These are phyloP conservation scores for Asterophora lycoperdoides DNA, from an alignment of 768 basidiomycete species.

Conservation along the genomic window DNA sequence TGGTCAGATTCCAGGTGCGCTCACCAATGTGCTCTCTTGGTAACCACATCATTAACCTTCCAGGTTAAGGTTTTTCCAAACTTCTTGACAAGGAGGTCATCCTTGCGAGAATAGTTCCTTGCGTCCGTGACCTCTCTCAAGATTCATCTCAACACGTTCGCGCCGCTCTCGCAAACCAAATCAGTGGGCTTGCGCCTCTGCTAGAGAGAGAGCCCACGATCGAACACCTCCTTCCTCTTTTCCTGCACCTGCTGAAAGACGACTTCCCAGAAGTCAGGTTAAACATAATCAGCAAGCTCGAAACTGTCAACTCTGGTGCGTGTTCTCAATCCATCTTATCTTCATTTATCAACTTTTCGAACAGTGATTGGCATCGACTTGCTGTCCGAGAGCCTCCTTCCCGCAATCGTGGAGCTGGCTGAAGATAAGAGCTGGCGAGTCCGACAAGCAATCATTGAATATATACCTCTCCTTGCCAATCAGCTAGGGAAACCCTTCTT, in stretches of 20 bases:
- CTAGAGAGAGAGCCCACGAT: slow-evolving; percentile 92
- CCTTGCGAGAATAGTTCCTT: slow-evolving; percentile 88
- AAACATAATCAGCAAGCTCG: slow-evolving; percentile 98
- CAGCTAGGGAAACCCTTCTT: slow-evolving; percentile 97
- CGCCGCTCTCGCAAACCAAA: slow-evolving; percentile 92
- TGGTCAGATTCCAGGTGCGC: slow-evolving; percentile 90
- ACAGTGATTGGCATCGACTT: slow-evolving; percentile 97
- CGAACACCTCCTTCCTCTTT: slow-evolving; percentile 93
- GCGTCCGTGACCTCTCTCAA: slow-evolving; percentile 89
- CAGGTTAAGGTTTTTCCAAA: slow-evolving; percentile 81
- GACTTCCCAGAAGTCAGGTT: slow-evolving; percentile 97
- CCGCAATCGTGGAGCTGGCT: slow-evolving; percentile 95
- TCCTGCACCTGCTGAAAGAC: slow-evolving; percentile 94
- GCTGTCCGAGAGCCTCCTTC: slow-evolving; percentile 89
- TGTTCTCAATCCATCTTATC: slow-evolving; percentile 14
- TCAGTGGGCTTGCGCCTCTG: slow-evolving; percentile 92
- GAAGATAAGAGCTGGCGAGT: slow-evolving; percentile 99
- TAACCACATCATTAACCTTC: slow-evolving; percentile 3
- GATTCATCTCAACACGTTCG: slow-evolving; percentile 97
- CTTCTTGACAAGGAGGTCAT: slow-evolving; percentile 92
- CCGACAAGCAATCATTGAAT: slow-evolving; percentile 98
- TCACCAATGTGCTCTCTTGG: not conserved
- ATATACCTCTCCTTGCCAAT: slow-evolving; percentile 97
- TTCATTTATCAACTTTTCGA: slow-evolving; percentile 12
- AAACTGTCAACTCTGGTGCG: slow-evolving; percentile 89